phyloP scores from a whole-genome alignment of 495 filamentous ascomycete genomes.

The Rostrohypoxylon terebratum region DNA sequence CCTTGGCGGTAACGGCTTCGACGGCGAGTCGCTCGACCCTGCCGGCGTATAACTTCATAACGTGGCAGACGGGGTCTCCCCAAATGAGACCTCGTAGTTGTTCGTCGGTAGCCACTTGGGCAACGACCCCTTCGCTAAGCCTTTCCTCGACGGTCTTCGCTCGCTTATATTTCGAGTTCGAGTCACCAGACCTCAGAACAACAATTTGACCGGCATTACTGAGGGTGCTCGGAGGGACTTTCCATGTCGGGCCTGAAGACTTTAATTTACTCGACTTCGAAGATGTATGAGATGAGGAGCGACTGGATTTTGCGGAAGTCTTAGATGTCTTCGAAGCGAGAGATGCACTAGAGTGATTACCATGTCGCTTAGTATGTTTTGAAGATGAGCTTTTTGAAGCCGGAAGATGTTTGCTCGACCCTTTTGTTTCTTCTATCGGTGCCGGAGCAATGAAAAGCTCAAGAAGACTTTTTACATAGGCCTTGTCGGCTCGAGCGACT shows the following conservation, averaged over 20 bases:
- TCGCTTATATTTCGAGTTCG: constrained; percentile 48
- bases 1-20: constrained; percentile 70
- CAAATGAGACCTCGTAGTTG: constrained; percentile 74
- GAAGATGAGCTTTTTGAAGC: constrained; percentile 23
- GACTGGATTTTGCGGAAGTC: constrained; percentile 26
- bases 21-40: constrained; percentile 76
- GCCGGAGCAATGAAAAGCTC: constrained; percentile 74
- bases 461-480: constrained; percentile 75
- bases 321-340: constrained; percentile 48
- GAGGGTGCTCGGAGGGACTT: constrained; percentile 69
- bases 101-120: constrained; percentile 72
- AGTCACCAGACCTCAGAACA: constrained; percentile 64
- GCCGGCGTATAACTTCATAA: constrained; percentile 78
- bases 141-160: constrained; percentile 56
- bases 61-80: constrained; percentile 82
- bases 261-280: constrained; percentile 39
- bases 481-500: constrained; percentile 78
- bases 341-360: constrained; percentile 49
- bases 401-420: constrained; percentile 21
- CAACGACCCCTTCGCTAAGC: constrained; percentile 66
- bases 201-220: constrained; percentile 77
- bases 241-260: constrained; percentile 63
- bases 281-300: constrained; percentile 35
- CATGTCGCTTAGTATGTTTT: constrained; percentile 25
- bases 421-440: constrained; percentile 53